A percentile compares a stretch with the other conserved stretches of the same genome.
Conservation (phyloP, 1,284 basidiomycete species). For the Ustilago xerochloae region DNA sequence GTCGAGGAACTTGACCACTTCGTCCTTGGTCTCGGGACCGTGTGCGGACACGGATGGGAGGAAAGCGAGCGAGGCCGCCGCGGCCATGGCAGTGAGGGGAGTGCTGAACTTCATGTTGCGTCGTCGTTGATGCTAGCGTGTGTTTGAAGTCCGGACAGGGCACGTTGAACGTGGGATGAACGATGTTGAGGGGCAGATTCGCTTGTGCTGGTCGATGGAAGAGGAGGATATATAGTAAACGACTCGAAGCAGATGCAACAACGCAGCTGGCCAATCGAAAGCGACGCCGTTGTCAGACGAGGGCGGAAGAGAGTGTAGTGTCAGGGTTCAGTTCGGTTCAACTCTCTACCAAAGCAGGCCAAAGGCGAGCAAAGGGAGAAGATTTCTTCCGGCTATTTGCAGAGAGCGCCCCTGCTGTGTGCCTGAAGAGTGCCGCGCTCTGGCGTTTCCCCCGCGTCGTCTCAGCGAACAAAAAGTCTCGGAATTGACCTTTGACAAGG, state of each 20-base stretch:
- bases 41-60: conserved; percentile 54
- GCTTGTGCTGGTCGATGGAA: too few species aligned
- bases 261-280: neutral
- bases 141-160: neutral
- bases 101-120: conserved; percentile 42
- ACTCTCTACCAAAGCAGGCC: neutral
- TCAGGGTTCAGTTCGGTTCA: conserved; percentile 7
- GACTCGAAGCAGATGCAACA: neutral
- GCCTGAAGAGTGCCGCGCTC: neutral
- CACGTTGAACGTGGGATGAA: neutral
- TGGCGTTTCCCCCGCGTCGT: neutral
- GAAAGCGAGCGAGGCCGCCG: conserved; percentile 35
- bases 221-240: neutral
- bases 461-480: neutral
- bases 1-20: conserved; percentile 62
- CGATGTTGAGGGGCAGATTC: too few species aligned
- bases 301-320: neutral
- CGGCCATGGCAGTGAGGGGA: conserved; percentile 31
- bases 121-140: neutral
- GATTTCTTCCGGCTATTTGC: conserved; percentile 47
- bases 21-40: conserved; percentile 62
- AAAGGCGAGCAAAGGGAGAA: conserved; percentile 4
- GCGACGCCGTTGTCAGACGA: neutral
- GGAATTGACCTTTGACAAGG: neutral
- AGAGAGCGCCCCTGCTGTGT: neutral